phyloP scores from a whole-genome alignment of 2,329 filamentous ascomycete species.

The Aureobasidium mangrovei region DNA sequence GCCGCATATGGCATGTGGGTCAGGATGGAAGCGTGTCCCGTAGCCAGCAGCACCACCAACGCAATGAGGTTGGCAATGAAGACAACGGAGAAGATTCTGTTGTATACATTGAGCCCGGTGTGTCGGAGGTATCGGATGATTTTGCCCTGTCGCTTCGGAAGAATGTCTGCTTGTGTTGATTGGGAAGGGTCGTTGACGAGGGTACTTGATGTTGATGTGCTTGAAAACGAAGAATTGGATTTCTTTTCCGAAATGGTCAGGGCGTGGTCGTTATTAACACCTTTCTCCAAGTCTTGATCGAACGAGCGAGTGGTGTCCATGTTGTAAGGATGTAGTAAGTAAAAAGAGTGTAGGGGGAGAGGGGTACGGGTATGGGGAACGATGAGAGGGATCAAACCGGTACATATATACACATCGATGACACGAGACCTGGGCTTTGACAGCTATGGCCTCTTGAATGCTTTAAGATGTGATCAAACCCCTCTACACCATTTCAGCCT shows the following conservation, averaged over 20 bases:
- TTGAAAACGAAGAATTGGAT: not conserved
- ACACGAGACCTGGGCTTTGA: not conserved
- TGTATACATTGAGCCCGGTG: slow-evolving; percentile 26
- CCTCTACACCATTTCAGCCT: no score
- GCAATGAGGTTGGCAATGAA: slow-evolving; percentile 23
- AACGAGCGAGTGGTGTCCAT: not conserved
- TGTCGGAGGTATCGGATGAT: slow-evolving; percentile 18
- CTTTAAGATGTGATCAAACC: no score
- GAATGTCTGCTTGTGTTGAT: not conserved
- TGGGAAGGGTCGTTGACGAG: not conserved
- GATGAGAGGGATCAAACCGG: not conserved
- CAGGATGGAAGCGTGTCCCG: slow-evolving; percentile 11
- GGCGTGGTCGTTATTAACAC: not conserved
- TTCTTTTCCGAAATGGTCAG: not conserved
- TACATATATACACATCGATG: not conserved
- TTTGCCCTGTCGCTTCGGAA: slow-evolving; percentile 12
- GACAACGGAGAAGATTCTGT: slow-evolving; percentile 24
- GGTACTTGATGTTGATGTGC: slow-evolving; percentile 1
- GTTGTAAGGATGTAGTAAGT: not conserved
- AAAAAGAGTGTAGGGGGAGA: slow-evolving; percentile 6
- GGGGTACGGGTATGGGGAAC: not conserved
- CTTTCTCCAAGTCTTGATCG: slow-evolving; percentile 1
- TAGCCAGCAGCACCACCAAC: not conserved
- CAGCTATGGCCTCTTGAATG: no score
- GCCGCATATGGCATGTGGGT: slow-evolving; percentile 18